These are phyloP conservation scores for Catunica adiposa DNA, from an alignment of 2,329 filamentous ascomycete genomes.

Conservation along the genomic window DNA sequence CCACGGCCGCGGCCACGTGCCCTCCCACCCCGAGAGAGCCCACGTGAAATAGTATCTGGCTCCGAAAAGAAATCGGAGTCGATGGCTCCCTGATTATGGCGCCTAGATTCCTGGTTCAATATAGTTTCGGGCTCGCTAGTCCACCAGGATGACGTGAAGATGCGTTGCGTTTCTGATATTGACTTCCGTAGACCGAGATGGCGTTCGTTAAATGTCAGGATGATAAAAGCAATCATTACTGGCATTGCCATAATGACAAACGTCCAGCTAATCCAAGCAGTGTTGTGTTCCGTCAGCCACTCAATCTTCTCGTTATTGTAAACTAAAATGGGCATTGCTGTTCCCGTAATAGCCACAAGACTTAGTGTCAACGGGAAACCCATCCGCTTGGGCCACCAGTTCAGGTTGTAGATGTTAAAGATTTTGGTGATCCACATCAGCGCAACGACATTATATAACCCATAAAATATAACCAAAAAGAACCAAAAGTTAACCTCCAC, in stretches of 20 bases:
- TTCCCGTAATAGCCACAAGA: constrained; percentile 42
- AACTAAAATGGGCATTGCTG: constrained; percentile 41
- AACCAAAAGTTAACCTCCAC: constrained; percentile 57
- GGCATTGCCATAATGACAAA: constrained; percentile 55
- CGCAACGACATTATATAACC: constrained; percentile 50
- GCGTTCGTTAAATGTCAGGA: constrained; percentile 46
- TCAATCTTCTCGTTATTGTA: constrained; percentile 37
- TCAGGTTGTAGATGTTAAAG: constrained; percentile 54
- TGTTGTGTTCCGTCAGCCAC: constrained; percentile 45
- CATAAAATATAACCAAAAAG: constrained; percentile 54
- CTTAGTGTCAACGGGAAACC: constrained; percentile 49
- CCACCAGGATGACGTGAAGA: constrained; percentile 52
- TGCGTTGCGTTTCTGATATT: constrained; percentile 49
- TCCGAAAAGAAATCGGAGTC: constrained; percentile 13
- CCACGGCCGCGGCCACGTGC: background rate
- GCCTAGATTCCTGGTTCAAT: constrained; percentile 25
- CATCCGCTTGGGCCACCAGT: constrained; percentile 51
- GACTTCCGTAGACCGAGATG: constrained; percentile 44
- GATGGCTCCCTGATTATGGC: constrained; percentile 21
- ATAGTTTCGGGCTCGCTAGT: constrained; percentile 38
- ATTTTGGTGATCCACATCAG: constrained; percentile 56
- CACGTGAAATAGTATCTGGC: constrained; percentile 9
- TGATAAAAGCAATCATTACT: constrained; percentile 46
- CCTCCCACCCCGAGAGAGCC: constrained; percentile 9
- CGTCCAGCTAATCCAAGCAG: constrained; percentile 52